A percentile compares a stretch with the other conserved stretches of the same genome.
Evolutionary conservation across 2,329 filamentous ascomycete genomes (phyloP).

Genomic region (Aspergillus felis): DNA sequence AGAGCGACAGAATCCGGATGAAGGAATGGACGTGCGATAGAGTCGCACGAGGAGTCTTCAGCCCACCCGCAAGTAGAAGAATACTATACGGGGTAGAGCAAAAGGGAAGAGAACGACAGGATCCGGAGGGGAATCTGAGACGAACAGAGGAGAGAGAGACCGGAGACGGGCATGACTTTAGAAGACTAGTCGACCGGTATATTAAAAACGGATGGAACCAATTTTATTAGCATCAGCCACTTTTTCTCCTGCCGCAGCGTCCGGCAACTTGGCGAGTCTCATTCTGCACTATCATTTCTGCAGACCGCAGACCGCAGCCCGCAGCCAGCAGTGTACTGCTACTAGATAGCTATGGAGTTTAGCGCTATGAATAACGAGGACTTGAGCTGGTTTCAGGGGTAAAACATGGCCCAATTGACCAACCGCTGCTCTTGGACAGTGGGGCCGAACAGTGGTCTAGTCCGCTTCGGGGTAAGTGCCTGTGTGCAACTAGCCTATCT

Average conservation of each 20-base stretch:
- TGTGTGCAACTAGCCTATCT: not conserved
- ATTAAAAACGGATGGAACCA: not conserved
- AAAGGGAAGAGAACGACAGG: conserved; percentile 4
- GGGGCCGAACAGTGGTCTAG: not conserved
- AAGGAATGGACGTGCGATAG: conserved; percentile 28
- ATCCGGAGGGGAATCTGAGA: conserved; percentile 1
- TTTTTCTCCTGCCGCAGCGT: not conserved
- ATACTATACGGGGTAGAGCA: not conserved
- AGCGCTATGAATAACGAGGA: too few species aligned
- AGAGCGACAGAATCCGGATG: not conserved
- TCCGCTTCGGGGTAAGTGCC: not conserved
- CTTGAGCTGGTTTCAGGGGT: not conserved
- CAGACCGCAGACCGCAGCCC: not conserved
- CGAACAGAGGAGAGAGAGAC: conserved; percentile 1
- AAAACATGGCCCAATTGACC: not conserved
- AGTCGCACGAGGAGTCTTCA: conserved; percentile 21
- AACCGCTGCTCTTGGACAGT: not conserved
- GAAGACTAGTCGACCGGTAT: not conserved
- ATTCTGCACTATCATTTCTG: not conserved
- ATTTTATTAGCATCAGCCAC: not conserved
- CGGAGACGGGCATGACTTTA: not conserved
- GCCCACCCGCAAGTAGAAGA: conserved; percentile 16
- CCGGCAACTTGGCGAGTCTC: too few species aligned
- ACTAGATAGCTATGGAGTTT: too few species aligned
- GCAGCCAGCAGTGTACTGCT: too few species aligned